These are phyloP conservation scores for Hypoxylon cercidicola DNA, from an alignment of 495 filamentous ascomycete species.

Conservation along the genomic window DNA sequence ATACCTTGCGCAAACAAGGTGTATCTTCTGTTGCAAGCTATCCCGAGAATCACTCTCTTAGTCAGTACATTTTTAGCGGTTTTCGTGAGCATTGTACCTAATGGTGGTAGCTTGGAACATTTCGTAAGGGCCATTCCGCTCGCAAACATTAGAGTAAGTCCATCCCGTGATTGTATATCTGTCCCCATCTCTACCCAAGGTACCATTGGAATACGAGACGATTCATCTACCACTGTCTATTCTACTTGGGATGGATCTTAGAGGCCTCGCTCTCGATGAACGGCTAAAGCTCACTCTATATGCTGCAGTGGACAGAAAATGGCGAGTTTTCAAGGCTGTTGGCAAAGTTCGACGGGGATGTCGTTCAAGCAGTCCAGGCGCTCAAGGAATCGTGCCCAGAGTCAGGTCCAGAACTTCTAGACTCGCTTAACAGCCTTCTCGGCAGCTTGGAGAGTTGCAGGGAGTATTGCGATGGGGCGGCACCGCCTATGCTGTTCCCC, in stretches of 20 bases:
- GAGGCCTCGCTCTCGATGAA: not conserved
- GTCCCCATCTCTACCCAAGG: no score
- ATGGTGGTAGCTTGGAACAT: constrained; percentile 23
- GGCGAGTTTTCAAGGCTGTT: constrained; percentile 44
- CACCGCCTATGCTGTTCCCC: constrained; percentile 23
- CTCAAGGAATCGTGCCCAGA: constrained; percentile 48
- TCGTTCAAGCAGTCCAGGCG: constrained; percentile 56
- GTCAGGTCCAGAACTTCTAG: constrained; percentile 19
- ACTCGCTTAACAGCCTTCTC: constrained; percentile 7
- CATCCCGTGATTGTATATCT: not conserved
- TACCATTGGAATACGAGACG: no score
- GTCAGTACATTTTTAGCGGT: constrained; percentile 13
- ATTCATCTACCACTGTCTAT: no score
- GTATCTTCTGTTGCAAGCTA: constrained; percentile 40
- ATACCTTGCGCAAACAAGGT: constrained; percentile 37
- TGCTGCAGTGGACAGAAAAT: constrained; percentile 51
- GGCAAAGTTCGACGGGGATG: constrained; percentile 51
- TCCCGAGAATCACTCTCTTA: constrained; percentile 39
- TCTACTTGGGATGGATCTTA: no score
- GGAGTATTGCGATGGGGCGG: constrained; percentile 17
- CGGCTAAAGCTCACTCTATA: not conserved
- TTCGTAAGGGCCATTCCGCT: constrained; percentile 25
- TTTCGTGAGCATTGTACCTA: not conserved
- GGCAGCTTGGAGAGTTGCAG: constrained; percentile 17
- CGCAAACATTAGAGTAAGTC: constrained; percentile 10